Evolutionary conservation across 352 stramenopile species (phyloP).

Genomic region (Pythium rhizo-oryzae): DNA sequence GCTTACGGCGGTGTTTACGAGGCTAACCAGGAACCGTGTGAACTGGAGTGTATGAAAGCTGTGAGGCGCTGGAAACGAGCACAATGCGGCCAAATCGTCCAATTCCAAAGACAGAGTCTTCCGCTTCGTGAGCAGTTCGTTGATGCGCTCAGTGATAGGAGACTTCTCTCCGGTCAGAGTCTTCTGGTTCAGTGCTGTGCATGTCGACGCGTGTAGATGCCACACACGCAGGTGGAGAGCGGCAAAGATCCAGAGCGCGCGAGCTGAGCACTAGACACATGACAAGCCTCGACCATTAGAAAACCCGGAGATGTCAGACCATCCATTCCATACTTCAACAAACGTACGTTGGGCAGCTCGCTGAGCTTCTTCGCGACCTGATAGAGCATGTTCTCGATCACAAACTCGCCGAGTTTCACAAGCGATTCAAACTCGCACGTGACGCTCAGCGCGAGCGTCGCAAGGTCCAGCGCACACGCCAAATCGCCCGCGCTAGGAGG

Average conservation of each 20-base stretch:
- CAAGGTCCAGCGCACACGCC: conserved; percentile 51
- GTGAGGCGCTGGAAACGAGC: conserved; percentile 47
- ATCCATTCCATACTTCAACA: conserved; percentile 25
- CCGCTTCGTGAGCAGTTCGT: neutral
- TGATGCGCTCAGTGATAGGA: neutral
- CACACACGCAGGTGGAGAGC: conserved; percentile 61
- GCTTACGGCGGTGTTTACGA: conserved; percentile 20
- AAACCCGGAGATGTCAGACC: neutral
- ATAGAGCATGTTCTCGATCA: conserved; percentile 81
- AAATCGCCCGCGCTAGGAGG: conserved; percentile 27
- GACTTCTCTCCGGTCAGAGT: neutral
- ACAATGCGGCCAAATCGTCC: conserved; percentile 26
- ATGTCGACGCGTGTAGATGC: conserved; percentile 38
- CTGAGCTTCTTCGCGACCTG: conserved; percentile 77
- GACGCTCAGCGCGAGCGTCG: conserved; percentile 54
- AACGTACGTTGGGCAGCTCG: conserved; percentile 51
- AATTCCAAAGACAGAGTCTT: neutral
- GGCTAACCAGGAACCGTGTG: conserved; percentile 45
- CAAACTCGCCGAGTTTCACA: conserved; percentile 56
- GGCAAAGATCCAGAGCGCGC: conserved; percentile 42
- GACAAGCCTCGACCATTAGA: neutral
- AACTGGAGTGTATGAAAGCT: conserved; percentile 48
- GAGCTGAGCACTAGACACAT: conserved; percentile 6
- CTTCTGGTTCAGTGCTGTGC: conserved; percentile 21
- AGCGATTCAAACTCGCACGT: conserved; percentile 45